Percentiles rank a stretch among this genome's conserved stretches.
phyloP scores from a whole-genome alignment of 108 stramenopile species.

The Cyclotella cryptica region DNA sequence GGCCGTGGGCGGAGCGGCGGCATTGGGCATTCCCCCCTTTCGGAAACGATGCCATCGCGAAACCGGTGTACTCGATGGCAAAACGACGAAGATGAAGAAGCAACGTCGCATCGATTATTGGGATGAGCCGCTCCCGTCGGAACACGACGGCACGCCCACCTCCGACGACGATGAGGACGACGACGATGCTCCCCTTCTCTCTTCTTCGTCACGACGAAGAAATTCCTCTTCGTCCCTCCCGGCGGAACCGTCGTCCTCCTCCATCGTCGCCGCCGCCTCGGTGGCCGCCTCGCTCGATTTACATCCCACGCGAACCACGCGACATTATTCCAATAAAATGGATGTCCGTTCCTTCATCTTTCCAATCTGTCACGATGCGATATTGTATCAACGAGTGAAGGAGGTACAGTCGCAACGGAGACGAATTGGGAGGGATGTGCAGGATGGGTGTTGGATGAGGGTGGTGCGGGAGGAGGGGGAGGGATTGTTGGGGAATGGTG shows the following conservation, averaged over 20 bases:
- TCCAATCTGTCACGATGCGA: constrained; percentile 85
- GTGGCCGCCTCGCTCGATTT: constrained; percentile 70
- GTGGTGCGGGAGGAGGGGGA: constrained; percentile 68
- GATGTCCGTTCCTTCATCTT: constrained; percentile 80
- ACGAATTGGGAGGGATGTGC: constrained; percentile 60
- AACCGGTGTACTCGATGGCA: too few relatives aligned
- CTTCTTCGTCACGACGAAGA: constrained; percentile 7
- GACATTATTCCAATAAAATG: constrained; percentile 64
- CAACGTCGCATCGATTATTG: constrained; percentile 66
- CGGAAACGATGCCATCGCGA: constrained; percentile 14
- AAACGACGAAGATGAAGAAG: constrained; percentile 4
- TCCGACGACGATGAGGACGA: constrained; percentile 16
- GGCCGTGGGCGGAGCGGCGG: constrained; percentile 45
- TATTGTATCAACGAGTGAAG: constrained; percentile 71
- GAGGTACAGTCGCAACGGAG: constrained; percentile 72
- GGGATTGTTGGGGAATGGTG: constrained; percentile 31
- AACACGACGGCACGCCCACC: constrained; percentile 10
- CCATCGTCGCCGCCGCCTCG: too few relatives aligned
- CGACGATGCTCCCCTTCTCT: constrained; percentile 12
- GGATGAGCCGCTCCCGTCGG: constrained; percentile 67
- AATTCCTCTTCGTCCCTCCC: constrained; percentile 7
- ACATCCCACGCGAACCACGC: constrained; percentile 60
- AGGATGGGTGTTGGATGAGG: constrained; percentile 53
- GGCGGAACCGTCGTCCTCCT: constrained; percentile 58
- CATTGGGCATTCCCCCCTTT: constrained; percentile 42